Conservation (phyloP, 768 basidiomycete species). For the Roridomyces roridus region DNA sequence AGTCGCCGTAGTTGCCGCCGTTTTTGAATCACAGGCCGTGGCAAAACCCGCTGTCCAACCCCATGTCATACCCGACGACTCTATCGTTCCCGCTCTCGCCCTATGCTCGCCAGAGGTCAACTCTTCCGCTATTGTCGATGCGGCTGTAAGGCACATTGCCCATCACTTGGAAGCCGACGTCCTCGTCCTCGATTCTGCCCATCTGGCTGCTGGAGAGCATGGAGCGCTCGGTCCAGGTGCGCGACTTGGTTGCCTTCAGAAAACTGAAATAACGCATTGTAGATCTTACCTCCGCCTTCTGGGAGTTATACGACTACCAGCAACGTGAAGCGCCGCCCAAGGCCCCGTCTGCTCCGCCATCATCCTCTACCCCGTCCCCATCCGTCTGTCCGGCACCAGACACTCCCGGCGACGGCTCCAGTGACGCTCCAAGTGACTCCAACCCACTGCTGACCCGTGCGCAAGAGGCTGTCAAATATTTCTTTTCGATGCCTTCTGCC, state of each 20-base stretch:
- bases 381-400: too few species aligned
- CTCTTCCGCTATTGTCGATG: slow-evolving; percentile 44
- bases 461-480: neutral
- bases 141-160: slow-evolving; percentile 60
- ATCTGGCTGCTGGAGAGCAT: slow-evolving; percentile 63
- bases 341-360: neutral
- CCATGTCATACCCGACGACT: too few species aligned
- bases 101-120: neutral
- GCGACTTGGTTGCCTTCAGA: too few species aligned
- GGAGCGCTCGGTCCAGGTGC: slow-evolving; percentile 62
- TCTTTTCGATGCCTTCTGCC: neutral
- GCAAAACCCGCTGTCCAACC: too few species aligned
- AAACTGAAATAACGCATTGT: too few species aligned
- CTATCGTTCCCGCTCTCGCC: neutral
- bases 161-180: slow-evolving; percentile 61
- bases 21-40: neutral
- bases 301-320: neutral
- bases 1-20: neutral
- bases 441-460: too few species aligned
- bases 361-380: too few species aligned
- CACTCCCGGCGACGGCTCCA: too few species aligned
- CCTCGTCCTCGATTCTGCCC: slow-evolving; percentile 61
- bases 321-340: neutral
- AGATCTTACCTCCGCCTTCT: neutral
- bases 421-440: too few species aligned